Evolutionary conservation across 148 eudicot species (phyloP).

Genomic region (Polygonum maritimum): DNA sequence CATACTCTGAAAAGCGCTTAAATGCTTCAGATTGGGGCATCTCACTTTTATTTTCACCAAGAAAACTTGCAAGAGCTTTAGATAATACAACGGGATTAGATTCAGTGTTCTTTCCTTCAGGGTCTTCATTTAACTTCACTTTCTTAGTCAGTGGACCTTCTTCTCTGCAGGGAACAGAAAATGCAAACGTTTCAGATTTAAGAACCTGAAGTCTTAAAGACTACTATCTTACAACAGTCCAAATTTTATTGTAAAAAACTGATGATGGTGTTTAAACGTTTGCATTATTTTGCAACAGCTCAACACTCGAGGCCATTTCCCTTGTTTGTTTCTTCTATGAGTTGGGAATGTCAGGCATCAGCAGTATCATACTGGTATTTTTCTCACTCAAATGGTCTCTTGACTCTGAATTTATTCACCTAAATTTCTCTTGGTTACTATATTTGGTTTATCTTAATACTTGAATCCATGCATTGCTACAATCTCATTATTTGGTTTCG

Average conservation of each 20-base stretch:
- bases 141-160: slow-evolving; percentile 27
- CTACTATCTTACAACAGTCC: not conserved
- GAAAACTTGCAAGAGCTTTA: slow-evolving; percentile 38
- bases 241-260: not conserved
- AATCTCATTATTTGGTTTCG: slow-evolving; percentile 64
- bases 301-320: slow-evolving; percentile 47
- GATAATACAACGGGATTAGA: slow-evolving; percentile 24
- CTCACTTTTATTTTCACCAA: slow-evolving; percentile 28
- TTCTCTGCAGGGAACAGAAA: slow-evolving; percentile 24
- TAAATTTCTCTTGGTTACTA: not conserved
- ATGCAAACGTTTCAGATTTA: slow-evolving; percentile 1
- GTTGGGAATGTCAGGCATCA: slow-evolving; percentile 81
- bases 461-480: not conserved
- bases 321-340: slow-evolving; percentile 71
- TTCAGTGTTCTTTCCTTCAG: slow-evolving; percentile 24
- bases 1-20: slow-evolving; percentile 30
- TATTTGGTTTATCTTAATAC: not conserved
- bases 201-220: not conserved
- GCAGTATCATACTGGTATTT: slow-evolving; percentile 56
- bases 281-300: slow-evolving; percentile 27
- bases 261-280: not conserved
- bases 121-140: slow-evolving; percentile 22
- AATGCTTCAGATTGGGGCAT: slow-evolving; percentile 32
- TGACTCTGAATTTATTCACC: not conserved
- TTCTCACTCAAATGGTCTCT: not conserved